A percentile compares a stretch with the other conserved stretches of the same genome.
phyloP scores from a whole-genome alignment of 1,284 basidiomycete species.

The Tetrapyrgos nigripes region DNA sequence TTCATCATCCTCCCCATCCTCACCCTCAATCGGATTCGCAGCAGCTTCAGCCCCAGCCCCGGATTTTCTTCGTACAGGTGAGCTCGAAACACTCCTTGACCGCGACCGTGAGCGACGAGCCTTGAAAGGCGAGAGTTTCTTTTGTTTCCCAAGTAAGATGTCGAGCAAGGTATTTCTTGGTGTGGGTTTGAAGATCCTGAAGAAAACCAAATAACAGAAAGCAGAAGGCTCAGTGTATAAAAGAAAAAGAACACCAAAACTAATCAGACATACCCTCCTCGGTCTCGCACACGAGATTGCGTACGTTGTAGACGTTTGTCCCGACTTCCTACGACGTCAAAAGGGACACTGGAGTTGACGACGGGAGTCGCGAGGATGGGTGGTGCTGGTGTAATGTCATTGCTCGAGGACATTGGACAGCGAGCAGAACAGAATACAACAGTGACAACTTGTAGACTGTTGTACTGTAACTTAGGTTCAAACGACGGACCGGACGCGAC shows the following conservation, averaged over 20 bases:
- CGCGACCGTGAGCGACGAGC: conserved; percentile 29
- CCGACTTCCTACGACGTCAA: conserved; percentile 57
- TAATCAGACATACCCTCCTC: conserved; percentile 58
- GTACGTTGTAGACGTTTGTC: conserved; percentile 59
- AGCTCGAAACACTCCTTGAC: conserved; percentile 30
- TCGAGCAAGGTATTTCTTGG: conserved; percentile 41
- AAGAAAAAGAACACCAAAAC: not conserved
- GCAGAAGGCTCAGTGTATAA: too few species aligned
- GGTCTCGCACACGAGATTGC: conserved; percentile 64
- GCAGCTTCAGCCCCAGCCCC: conserved; percentile 5
- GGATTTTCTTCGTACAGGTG: conserved; percentile 29
- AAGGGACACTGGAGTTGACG: not conserved
- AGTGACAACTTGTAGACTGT: too few species aligned
- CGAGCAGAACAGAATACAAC: too few species aligned
- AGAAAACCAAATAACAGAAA: too few species aligned
- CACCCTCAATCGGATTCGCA: not conserved
- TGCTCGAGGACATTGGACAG: not conserved
- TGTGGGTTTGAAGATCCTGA: conserved; percentile 44
- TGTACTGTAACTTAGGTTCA: not conserved
- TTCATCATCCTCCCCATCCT: not conserved
- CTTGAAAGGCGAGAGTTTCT: conserved; percentile 23
- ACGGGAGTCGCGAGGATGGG: not conserved
- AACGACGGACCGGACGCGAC: not conserved
- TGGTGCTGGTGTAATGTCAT: not conserved
- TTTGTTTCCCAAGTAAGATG: conserved; percentile 42